Evolutionary conservation across 208 protist species (phyloP).

Genomic region (Trypanosomatidae sp.): DNA sequence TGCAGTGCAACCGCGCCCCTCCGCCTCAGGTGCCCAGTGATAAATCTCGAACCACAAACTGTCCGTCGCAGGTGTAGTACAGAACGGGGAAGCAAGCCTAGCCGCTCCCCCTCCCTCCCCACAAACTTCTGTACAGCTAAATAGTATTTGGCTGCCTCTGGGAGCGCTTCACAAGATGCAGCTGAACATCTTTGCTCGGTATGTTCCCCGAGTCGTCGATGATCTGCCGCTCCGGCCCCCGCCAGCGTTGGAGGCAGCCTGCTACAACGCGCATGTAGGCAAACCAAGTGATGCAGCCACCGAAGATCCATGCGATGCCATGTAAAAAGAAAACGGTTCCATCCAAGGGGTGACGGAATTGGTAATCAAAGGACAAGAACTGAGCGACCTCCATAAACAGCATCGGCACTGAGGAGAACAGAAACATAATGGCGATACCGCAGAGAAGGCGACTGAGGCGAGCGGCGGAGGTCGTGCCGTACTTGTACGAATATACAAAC

Average conservation of each 20-base stretch:
- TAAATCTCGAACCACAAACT: neutral
- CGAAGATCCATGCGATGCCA: conserved; percentile 37
- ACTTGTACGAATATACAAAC: conserved; percentile 86
- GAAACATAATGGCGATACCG: conserved; percentile 66
- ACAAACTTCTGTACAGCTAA: conserved; percentile 9
- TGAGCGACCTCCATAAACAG: conserved; percentile 53
- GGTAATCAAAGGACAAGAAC: conserved; percentile 20
- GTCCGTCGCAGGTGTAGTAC: neutral
- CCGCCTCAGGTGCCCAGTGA: neutral
- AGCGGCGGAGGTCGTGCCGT: conserved; percentile 40
- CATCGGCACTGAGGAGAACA: conserved; percentile 61
- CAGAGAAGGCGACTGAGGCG: conserved; percentile 33
- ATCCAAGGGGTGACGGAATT: conserved; percentile 37
- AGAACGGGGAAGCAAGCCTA: conserved; percentile 6
- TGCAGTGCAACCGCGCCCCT: neutral
- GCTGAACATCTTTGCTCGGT: conserved; percentile 21
- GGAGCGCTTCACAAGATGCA: conserved; percentile 10
- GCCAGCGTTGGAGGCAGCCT: conserved; percentile 41
- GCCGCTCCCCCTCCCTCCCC: neutral
- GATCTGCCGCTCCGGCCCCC: conserved; percentile 68
- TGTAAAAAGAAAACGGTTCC: conserved; percentile 57
- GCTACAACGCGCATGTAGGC: conserved; percentile 57
- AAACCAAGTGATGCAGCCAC: conserved; percentile 58
- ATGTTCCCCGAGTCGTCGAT: conserved; percentile 32
- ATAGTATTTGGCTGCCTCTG: conserved; percentile 16